Evolutionary conservation across 1,139 yeast species (phyloP).

Genomic region (Blastobotrys indianensis): DNA sequence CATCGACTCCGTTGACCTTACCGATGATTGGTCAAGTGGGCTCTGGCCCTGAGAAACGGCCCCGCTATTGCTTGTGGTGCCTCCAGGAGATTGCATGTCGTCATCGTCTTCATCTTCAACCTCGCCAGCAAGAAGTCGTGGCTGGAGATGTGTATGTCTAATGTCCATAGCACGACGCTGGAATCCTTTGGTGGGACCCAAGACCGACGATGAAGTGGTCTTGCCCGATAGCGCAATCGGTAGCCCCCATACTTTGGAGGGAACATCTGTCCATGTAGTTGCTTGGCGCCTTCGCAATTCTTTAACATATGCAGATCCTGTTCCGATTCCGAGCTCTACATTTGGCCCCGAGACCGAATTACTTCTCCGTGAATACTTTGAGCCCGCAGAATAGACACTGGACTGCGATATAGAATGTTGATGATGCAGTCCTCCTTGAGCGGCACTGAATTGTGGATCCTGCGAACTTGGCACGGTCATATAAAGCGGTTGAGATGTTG

Average conservation of each 20-base stretch:
- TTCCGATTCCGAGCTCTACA: slow-evolving; percentile 21
- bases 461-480: slow-evolving; percentile 7
- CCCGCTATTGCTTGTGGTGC: not conserved
- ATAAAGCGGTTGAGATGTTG: slow-evolving; percentile 12
- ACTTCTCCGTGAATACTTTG: slow-evolving; percentile 4
- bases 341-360: slow-evolving; percentile 1
- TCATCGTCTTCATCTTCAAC: slow-evolving; percentile 57
- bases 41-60: not conserved
- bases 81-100: slow-evolving; percentile 10
- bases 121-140: slow-evolving; percentile 72
- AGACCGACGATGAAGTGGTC: slow-evolving; percentile 21
- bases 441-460: not conserved
- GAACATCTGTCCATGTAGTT: slow-evolving; percentile 44
- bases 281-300: slow-evolving; percentile 50
- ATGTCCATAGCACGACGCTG: slow-evolving; percentile 44
- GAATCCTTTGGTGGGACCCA: slow-evolving; percentile 28
- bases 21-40: slow-evolving; percentile 6
- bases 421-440: not conserved
- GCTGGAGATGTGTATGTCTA: slow-evolving; percentile 68
- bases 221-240: slow-evolving; percentile 59
- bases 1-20: slow-evolving; percentile 5
- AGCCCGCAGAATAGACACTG: slow-evolving; percentile 9
- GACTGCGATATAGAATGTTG: slow-evolving; percentile 12
- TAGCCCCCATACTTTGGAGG: slow-evolving; percentile 53
- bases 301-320: slow-evolving; percentile 49